These are phyloP conservation scores for Hypoxylon sp. DNA, from an alignment of 2,329 filamentous ascomycete species.

Conservation along the genomic window DNA sequence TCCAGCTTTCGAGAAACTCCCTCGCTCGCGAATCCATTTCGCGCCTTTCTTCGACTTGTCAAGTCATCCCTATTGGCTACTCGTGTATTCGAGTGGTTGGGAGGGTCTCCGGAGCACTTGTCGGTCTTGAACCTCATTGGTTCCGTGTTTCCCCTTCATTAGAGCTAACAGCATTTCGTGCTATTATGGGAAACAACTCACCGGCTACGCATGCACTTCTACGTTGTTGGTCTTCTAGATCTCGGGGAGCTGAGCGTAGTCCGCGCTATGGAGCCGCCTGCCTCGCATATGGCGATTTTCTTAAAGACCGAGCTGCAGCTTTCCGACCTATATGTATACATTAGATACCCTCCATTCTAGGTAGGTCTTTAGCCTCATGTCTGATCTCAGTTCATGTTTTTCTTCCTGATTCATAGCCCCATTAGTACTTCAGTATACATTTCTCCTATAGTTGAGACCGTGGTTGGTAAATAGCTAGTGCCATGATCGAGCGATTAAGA, in stretches of 20 bases:
- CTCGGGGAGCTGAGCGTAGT: constrained; percentile 4
- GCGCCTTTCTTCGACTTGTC: constrained; percentile 15
- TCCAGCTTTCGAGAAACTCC: constrained; percentile 19
- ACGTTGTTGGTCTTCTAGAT: constrained; percentile 10
- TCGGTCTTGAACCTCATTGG: constrained; percentile 23
- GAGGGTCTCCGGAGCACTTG: constrained; percentile 10
- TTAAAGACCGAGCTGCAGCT: constrained; percentile 23
- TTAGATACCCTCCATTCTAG: constrained; percentile 12
- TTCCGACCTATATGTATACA: constrained; percentile 27
- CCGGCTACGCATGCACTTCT: constrained; percentile 28
- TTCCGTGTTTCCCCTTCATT: constrained; percentile 26
- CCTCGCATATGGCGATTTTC: constrained; percentile 19
- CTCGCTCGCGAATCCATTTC: constrained; percentile 21
- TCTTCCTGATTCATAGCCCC: constrained; percentile 1
- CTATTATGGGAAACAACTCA: constrained; percentile 35
- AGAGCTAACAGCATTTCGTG: constrained; percentile 15
- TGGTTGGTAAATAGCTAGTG: constrained; percentile 24
- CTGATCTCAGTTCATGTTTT: constrained; percentile 13
- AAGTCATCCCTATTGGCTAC: constrained; percentile 16
- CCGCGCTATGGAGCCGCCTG: constrained; percentile 24
- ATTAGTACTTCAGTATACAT: constrained; percentile 9
- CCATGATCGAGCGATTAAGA: constrained; percentile 31
- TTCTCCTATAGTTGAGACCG: constrained; percentile 13
- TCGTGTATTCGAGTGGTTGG: constrained; percentile 13
- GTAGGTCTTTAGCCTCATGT: constrained; percentile 20